Base-by-base conservation (phyloP, 345 rosid species). In the Alliaria petiolata region DNA sequence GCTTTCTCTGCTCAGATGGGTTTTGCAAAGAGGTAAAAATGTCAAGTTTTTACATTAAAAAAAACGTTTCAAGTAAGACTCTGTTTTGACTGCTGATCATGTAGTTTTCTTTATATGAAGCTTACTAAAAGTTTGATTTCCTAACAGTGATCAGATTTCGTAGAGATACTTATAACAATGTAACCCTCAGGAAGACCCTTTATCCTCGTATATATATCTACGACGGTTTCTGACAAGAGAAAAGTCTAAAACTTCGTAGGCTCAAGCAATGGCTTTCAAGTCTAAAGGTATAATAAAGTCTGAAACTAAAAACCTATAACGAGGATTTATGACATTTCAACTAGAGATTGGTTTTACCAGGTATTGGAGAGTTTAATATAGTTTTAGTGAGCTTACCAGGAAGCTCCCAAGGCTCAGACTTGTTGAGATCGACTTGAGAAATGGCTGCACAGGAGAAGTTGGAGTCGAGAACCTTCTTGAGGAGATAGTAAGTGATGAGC, bases 351-450 rank as follows among this genome's bases (percentile, higher is more conserved):
- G 53, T 6, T 8, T 7, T 8, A 22, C 3, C 26, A 28, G 40
- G 22, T 13, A 3, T 17, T 13, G 53, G 33, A n/a, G 13, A 16
- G 31, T 12, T 36, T 12, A 3, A 3, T 22, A 5, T 22, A 0
- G 40, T 28, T 14, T 28, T 0, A 28, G 36, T 7, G 45, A 25
- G 13, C 13, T 73, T 85, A 90, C 97, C 90, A 16, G 98, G 98
- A 70, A 93, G 96, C 59, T 93, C 96, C 98, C 98, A 93, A 2
- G 98, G 98, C 80, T 93, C 97, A 36, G 92, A 93, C 77, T 90
- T 93, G 90, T 93, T 90, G 49, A 93, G 97, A 63, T 93, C 96
- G 45, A 89, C 97, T 64, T 90, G 92, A 13, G 97, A 89, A 51
- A 93, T 86, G 46, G 97, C 97, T 1, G 88, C 77, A 26, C 92